These are phyloP conservation scores for Phytophthora fragariae DNA, from an alignment of 352 stramenopile genomes.

Conservation along the genomic window DNA sequence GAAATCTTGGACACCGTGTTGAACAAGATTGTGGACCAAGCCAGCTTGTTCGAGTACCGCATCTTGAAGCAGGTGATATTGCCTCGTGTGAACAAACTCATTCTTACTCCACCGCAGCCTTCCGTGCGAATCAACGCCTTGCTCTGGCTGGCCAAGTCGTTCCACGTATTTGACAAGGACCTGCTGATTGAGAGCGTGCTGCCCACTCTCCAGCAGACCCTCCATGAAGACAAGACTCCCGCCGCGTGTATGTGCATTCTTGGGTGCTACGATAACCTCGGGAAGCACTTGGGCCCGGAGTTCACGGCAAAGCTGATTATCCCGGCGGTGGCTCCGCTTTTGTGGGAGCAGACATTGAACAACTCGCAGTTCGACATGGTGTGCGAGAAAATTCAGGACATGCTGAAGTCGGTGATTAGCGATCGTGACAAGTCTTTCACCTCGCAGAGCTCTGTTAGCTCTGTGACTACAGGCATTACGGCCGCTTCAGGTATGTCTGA, in stretches of 20 bases:
- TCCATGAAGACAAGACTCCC: constrained; percentile 84
- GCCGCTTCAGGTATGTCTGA: constrained; percentile 73
- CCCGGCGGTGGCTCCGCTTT: constrained; percentile 75
- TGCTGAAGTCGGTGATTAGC: constrained; percentile 88
- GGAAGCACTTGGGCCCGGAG: constrained; percentile 87
- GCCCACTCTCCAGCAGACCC: constrained; percentile 73
- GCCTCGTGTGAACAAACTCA: constrained; percentile 89
- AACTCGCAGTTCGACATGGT: constrained; percentile 88
- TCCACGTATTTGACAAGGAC: constrained; percentile 91
- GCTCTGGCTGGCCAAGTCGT: constrained; percentile 88
- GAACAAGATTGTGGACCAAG: constrained; percentile 90
- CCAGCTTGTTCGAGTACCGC: constrained; percentile 89
- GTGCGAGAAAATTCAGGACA: constrained; percentile 89
- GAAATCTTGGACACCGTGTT: constrained; percentile 90
- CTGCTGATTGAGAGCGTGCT: constrained; percentile 85
- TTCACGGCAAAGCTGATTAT: constrained; percentile 88
- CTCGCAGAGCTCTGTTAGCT: constrained; percentile 73
- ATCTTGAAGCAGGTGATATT: constrained; percentile 91
- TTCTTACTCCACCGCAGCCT: constrained; percentile 80
- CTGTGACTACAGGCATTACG: constrained; percentile 64
- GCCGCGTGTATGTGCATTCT: constrained; percentile 90
- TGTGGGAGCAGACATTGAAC: constrained; percentile 85
- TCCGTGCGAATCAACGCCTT: constrained; percentile 88
- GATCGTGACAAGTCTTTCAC: constrained; percentile 85
- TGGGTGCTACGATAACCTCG: constrained; percentile 89